Conservation (phyloP, 768 basidiomycete species). For the Suillus brevipes region DNA sequence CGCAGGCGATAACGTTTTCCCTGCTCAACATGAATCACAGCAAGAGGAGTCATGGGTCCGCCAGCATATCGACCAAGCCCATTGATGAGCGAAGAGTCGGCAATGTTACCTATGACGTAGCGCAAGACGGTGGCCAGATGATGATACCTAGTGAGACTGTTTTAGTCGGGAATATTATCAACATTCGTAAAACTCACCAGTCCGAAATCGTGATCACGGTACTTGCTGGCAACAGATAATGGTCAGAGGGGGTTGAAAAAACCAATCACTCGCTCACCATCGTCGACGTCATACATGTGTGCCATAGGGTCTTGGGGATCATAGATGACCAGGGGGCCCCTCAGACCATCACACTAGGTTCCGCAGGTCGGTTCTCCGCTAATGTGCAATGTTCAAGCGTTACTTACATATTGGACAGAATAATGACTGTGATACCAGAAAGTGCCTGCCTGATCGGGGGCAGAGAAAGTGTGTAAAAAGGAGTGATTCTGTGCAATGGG, state of each 20-base stretch:
- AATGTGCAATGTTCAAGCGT: background rate
- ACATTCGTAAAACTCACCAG: slow-evolving; percentile 27
- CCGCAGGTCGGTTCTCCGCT: background rate
- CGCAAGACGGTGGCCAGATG: slow-evolving; percentile 11
- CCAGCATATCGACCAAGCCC: slow-evolving; percentile 46
- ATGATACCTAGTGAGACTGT: slow-evolving; percentile 2
- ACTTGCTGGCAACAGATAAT: slow-evolving; percentile 17
- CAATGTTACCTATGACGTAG: slow-evolving; percentile 10
- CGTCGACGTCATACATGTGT: slow-evolving; percentile 18
- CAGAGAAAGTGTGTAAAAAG: slow-evolving; percentile 38
- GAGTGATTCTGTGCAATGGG: slow-evolving; percentile 36
- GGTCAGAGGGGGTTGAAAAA: background rate
- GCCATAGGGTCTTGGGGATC: slow-evolving; percentile 23
- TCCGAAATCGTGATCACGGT: slow-evolving; percentile 40
- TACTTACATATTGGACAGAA: slow-evolving; percentile 17
- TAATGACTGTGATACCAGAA: slow-evolving; percentile 37
- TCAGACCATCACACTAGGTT: slow-evolving; percentile 16
- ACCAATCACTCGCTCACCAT: slow-evolving; percentile 11
- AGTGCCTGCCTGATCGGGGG: slow-evolving; percentile 35
- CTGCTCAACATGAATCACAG: slow-evolving; percentile 32
- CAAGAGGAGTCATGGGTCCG: slow-evolving; percentile 27
- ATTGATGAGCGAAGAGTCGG: slow-evolving; percentile 45
- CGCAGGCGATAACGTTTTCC: slow-evolving; percentile 35
- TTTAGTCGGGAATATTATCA: background rate
- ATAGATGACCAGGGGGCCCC: slow-evolving; percentile 15